Base-by-base conservation (phyloP, 768 basidiomycete genomes). In the Leccinum imitatum region DNA sequence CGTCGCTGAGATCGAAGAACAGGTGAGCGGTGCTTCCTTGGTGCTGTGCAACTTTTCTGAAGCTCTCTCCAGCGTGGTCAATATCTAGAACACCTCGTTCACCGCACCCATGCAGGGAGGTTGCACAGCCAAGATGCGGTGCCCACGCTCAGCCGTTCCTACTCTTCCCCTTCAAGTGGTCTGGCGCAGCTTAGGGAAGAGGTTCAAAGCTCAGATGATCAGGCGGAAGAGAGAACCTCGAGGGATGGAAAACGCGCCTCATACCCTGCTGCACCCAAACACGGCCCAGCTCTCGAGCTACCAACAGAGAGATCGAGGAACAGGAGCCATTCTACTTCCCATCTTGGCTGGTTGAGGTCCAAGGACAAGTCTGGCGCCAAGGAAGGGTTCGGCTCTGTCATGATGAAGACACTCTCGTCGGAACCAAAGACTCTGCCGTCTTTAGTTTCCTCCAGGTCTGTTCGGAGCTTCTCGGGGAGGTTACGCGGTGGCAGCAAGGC, bases 111-210 rank as follows among this genome's bases (percentile, higher is more conserved):
- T 50, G 82, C 86, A 1, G 87, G 94, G 21, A 82, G 94, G 57
- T 75, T 95, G 39, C 86, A 87, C 56, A 80, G 82, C 14, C 94
- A 97, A 72, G 94, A 96, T 65, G 90, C 92, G 7, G 72, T 82
- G 3, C 80, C 60, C 31, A 62, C 66, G 2, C 37, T 85, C 47
- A 23, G 27, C 17, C 61, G 78, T 77, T 37, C 66, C 72, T 15
- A 65, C 57, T 55, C 62, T 72, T 65, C 73, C 66, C 50, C 83
- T 8, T 61, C 52, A 2, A 27, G 15, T 23, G 25, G 27, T 31
- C 11, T n/a, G 23, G 13, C 23, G 2, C 46, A 53, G 41, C 47
- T 39, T 23, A n/a, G 7, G 1, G 33, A 46, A 4, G 35, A 56
- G 3, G 58, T 58, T 31, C 57, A 52, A 13, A 33, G 8, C 47